Evolutionary conservation across 192 early-diverging fungal species (phyloP).

Genomic region (Dissophora ornata): DNA sequence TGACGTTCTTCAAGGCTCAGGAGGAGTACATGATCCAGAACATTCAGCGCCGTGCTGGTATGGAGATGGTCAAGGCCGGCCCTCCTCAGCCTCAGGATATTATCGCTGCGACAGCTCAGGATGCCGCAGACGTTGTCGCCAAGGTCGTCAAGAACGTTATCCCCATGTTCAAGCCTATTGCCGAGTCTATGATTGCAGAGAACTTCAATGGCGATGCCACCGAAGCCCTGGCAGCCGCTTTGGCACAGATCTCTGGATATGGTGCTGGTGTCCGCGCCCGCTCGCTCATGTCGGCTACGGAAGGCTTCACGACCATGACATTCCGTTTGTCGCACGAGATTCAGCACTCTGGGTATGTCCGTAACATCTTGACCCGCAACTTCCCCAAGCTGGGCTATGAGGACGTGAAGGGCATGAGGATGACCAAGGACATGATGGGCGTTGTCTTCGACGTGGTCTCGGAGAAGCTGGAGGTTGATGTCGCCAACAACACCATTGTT

Average conservation of each 20-base stretch:
- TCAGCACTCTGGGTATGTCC: conserved; percentile 86
- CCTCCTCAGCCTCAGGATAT: conserved; percentile 94
- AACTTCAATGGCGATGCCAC: conserved; percentile 77
- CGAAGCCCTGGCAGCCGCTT: conserved; percentile 82
- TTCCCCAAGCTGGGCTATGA: conserved; percentile 79
- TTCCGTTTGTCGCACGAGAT: conserved; percentile 76
- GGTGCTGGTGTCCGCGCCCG: conserved; percentile 84
- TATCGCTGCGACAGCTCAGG: conserved; percentile 79
- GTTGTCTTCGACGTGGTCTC: conserved; percentile 88
- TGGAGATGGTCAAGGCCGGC: conserved; percentile 80
- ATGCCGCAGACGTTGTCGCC: conserved; percentile 77
- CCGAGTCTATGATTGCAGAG: conserved; percentile 75
- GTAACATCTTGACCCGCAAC: conserved; percentile 75
- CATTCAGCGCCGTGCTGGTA: conserved; percentile 83
- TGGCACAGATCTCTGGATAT: conserved; percentile 91
- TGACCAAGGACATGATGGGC: conserved; percentile 82
- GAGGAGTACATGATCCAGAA: conserved; percentile 85
- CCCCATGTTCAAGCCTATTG: conserved; percentile 80
- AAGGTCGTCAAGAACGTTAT: conserved; percentile 80
- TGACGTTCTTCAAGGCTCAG: conserved; percentile 92
- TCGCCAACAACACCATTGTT: conserved; percentile 62
- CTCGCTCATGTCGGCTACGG: conserved; percentile 85
- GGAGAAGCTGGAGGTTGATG: conserved; percentile 71
- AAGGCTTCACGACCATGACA: conserved; percentile 83
- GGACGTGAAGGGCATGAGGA: conserved; percentile 83